phyloP scores from a whole-genome alignment of 2,329 filamentous ascomycete species.

The Colletotrichum sp. region DNA sequence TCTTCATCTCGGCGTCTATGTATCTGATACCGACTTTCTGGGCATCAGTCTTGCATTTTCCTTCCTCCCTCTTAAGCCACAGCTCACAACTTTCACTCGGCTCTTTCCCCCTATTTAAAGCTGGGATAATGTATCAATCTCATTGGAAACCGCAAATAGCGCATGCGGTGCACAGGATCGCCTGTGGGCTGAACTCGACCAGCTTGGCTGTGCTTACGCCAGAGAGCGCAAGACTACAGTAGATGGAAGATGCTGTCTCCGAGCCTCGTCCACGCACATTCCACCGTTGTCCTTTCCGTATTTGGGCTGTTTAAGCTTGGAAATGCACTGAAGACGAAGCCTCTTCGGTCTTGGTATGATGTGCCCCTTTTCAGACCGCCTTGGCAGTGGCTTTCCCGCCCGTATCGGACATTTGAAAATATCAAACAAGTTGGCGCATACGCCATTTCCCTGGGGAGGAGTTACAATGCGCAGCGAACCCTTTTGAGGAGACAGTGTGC shows the following conservation, averaged over 20 bases:
- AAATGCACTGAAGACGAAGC: not conserved
- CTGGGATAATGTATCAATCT: not conserved
- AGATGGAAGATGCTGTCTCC: accelerated
- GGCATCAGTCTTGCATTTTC: too few relatives aligned
- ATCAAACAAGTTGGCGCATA: accelerated
- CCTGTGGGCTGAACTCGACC: not conserved
- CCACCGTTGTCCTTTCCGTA: accelerated
- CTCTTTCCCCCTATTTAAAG: not conserved
- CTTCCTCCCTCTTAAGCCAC: accelerated
- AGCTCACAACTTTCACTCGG: not conserved
- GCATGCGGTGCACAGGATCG: too few relatives aligned
- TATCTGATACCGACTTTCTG: too few relatives aligned
- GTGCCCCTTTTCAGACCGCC: not conserved
- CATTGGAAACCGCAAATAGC: not conserved
- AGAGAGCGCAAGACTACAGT: too few relatives aligned
- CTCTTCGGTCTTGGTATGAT: accelerated
- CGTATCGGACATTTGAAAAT: not conserved
- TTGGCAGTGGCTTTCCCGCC: not conserved
- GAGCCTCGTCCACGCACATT: not conserved
- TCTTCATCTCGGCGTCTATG: too few relatives aligned
- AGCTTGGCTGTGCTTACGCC: too few relatives aligned
- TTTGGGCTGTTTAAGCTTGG: not conserved
- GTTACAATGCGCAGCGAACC: accelerated
- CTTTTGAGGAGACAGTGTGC: not conserved
- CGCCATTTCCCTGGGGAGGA: accelerated